Base-by-base conservation (phyloP, 1,284 basidiomycete genomes). In the Malassezia vespertilionis region DNA sequence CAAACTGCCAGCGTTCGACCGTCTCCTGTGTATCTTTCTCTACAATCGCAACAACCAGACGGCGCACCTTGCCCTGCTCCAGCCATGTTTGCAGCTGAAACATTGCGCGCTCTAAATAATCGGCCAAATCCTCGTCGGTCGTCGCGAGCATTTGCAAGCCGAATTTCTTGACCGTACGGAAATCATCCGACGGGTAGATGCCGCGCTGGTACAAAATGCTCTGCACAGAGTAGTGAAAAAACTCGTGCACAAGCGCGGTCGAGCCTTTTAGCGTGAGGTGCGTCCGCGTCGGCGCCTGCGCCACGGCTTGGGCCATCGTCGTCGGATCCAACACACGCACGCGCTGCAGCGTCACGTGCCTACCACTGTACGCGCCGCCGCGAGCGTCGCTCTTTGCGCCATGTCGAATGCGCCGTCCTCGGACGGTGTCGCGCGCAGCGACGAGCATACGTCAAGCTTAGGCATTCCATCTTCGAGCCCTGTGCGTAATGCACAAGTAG, bases 1-100 rank as follows among this genome's bases (percentile, higher is more conserved):
- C 89, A 72, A 99, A 97, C 45, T 95, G 89, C 93, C 93, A 99
- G 55, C 93, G 78, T 72, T 99, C 93, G 40, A 95, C 78, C 1
- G 90, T 85, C 52, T 83, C 82, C 36, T 86, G 79, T 14, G 86
- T 83, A 65, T 97, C 91, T 67, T 90, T 87, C 22, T 87, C 85
- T 55, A 97, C 86, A 72, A 99, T 93, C 10, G 86, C 91, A 14
- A 96, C 79, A 1, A 97, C 91, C 1, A 97, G 78, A 53, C 95
- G 84, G 1, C 84, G 88, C 24, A 96, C 83, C 21, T 84, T 80
- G 3, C 88, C 86, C 5, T 82, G 82, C 47, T 95, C 75, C 24
- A 99, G 80, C 93, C 93, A 74, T 84, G 83, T 32, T 30, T 62
- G 53, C 3, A 70, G 46, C 74, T 97, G 91, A 38, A 78, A 77